A percentile compares a stretch with the other conserved stretches of the same genome.
These are phyloP conservation scores for Penicillium nordicum DNA, from an alignment of 2,329 filamentous ascomycete species.

Conservation along the genomic window DNA sequence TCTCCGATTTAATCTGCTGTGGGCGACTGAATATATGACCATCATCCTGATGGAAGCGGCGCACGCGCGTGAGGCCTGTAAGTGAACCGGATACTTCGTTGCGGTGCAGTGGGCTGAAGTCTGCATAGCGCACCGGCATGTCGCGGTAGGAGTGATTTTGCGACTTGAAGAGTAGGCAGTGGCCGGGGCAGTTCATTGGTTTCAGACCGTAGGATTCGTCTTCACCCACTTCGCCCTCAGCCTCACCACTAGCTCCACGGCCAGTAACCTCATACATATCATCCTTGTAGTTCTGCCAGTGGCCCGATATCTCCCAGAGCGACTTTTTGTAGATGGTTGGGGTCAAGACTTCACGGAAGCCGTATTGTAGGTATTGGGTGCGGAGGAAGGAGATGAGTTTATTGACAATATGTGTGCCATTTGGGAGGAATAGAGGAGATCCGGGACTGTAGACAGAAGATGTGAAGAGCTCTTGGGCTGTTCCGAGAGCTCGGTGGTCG, in stretches of 20 bases:
- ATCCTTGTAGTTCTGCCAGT: slow-evolving; percentile 84
- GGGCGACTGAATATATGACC: slow-evolving; percentile 86
- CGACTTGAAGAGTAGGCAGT: slow-evolving; percentile 78
- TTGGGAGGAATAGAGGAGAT: slow-evolving; percentile 78
- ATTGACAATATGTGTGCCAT: slow-evolving; percentile 79
- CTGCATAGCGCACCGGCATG: slow-evolving; percentile 77
- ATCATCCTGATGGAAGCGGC: slow-evolving; percentile 87
- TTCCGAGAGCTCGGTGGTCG: slow-evolving; percentile 52
- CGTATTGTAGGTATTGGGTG: slow-evolving; percentile 78
- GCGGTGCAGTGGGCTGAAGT: slow-evolving; percentile 82
- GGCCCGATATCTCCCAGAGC: slow-evolving; percentile 80
- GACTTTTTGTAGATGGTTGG: slow-evolving; percentile 88
- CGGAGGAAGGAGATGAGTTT: slow-evolving; percentile 77
- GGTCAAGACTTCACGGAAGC: slow-evolving; percentile 84
- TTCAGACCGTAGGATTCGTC: slow-evolving; percentile 79
- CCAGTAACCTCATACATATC: slow-evolving; percentile 81
- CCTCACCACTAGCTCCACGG: slow-evolving; percentile 47
- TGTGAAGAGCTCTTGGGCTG: slow-evolving; percentile 69
- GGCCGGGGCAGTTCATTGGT: slow-evolving; percentile 90
- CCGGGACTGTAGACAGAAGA: slow-evolving; percentile 78
- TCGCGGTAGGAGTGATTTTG: slow-evolving; percentile 73
- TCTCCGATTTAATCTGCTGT: slow-evolving; percentile 70
- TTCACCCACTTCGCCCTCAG: slow-evolving; percentile 49
- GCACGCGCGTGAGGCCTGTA: slow-evolving; percentile 76
- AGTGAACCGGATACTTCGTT: slow-evolving; percentile 81